Evolutionary conservation across 2,329 filamentous ascomycete genomes (phyloP).

Genomic region (Aspergillus pseudoviridinutans): DNA sequence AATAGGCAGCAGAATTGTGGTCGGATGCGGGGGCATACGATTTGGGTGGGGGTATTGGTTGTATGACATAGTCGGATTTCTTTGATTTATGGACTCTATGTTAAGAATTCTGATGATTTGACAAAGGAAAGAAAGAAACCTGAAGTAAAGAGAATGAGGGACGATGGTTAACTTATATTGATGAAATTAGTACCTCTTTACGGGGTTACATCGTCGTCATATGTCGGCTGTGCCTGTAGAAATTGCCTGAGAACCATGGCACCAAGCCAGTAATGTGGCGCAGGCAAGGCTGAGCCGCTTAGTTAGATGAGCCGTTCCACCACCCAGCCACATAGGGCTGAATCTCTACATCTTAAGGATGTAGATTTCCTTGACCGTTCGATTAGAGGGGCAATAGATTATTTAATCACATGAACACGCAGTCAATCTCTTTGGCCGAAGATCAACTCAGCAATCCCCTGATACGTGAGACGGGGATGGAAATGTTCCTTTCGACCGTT

Average conservation of each 20-base stretch:
- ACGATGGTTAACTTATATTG: not conserved
- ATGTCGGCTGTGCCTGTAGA: not conserved
- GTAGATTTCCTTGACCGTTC: not conserved
- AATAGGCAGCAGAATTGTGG: not conserved
- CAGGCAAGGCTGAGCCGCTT: not conserved
- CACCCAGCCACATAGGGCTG: not conserved
- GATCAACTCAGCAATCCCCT: too few species aligned
- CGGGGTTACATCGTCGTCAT: not conserved
- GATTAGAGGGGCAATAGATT: too few species aligned
- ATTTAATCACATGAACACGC: too few species aligned
- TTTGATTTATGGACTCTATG: not conserved
- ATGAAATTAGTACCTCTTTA: not conserved
- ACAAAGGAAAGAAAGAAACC: not conserved
- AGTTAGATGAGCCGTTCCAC: too few species aligned
- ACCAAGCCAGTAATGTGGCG: not conserved
- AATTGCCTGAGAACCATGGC: not conserved
- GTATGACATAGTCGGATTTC: slow-evolving; percentile 3
- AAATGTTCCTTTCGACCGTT: too few species aligned
- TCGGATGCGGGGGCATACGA: not conserved
- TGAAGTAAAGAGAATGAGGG: not conserved
- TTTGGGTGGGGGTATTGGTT: slow-evolving; percentile 5
- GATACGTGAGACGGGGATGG: too few species aligned
- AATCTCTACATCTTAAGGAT: not conserved
- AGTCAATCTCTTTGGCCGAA: too few species aligned
- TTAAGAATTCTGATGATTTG: too few species aligned